Evolutionary conservation across 2,329 filamentous ascomycete species (phyloP), one percentile per base, ranked within the genome.

Genomic region (Taxawa tesnikishii): DNA sequence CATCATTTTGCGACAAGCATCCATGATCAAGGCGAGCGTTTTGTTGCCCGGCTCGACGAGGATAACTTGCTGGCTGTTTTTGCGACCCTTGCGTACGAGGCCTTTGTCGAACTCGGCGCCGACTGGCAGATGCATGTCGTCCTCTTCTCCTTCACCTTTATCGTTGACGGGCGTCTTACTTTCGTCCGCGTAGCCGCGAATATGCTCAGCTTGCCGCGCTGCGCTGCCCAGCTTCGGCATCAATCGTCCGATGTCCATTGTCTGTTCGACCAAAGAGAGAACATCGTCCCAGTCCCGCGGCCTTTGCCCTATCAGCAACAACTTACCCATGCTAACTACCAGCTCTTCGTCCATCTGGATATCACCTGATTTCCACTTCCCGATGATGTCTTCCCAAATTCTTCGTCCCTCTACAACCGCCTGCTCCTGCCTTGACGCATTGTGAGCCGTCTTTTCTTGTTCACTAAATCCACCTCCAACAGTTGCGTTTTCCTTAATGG

Each of bases 341-440:
- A 96, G 62, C 34, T 72, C 61, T 53, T 90, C 83, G 45, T 94
- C 87, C 13, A 96, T 65, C 29, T 67, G 46, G 11, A 96, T 44
- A 31, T 73, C 63, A 17, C 79, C 84, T 32, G 68, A 64, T 33
- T 67, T 70, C 87, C 87, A 96, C 40, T 75, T 76, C n/a, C 63
- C 55, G 12, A 84, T 63, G 27, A 92, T 68, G 48, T 93, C 84
- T 26, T 73, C 65, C 90, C 90, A 98, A 12, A 96, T 63, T 6
- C 70, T 62, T 42, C 80, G 75, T 13, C 72, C 83, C 38, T 84
- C 76, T 13, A 68, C 56, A 15, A 92, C 61, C 3, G 67, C 65
- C 19, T 62, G 60, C 13, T 56, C 49, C 27, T 44, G 52, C 53
- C 26, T 28, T 32, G 36, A 21, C 29, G 34, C 19, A 49, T 49